These are phyloP conservation scores for Candida yuanshanica DNA, from an alignment of 805 yeast genomes.

Conservation along the genomic window DNA sequence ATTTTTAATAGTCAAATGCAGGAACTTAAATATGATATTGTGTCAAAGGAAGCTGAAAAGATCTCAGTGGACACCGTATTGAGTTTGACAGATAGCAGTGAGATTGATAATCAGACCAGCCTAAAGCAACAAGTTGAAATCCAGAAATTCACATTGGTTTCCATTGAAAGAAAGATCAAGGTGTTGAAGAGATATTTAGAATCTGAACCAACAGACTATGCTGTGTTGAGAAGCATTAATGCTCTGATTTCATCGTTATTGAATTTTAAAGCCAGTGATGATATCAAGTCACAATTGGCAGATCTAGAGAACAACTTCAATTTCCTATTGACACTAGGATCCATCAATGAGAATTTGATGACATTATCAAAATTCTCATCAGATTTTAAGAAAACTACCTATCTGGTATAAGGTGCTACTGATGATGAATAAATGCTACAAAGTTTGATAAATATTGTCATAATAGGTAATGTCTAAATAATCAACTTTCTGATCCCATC, in stretches of 20 bases:
- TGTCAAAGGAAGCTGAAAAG: constrained; percentile 10
- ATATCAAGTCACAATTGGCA: constrained; percentile 11
- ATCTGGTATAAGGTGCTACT: too few relatives aligned
- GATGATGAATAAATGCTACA: too few relatives aligned
- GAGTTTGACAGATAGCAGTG: constrained; percentile 5
- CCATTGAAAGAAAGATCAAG: constrained; percentile 4
- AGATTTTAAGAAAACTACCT: constrained; percentile 6
- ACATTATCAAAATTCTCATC: constrained; percentile 1
- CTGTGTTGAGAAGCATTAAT: constrained; percentile 12
- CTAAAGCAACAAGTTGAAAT: constrained; percentile 6
- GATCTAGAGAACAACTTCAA: constrained; percentile 21
- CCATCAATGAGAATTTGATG: constrained; percentile 12
- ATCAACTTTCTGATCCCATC: constrained; percentile 73
- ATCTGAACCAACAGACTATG: constrained; percentile 1
- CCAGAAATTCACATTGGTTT: constrained; percentile 6
- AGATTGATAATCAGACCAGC: constrained; percentile 5
- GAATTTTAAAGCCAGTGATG: constrained; percentile 15
- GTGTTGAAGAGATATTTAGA: constrained; percentile 1
- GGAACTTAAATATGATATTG: constrained; percentile 7
- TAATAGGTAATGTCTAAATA: too few relatives aligned
- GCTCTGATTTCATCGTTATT: constrained; percentile 16
- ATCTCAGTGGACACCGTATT: constrained; percentile 10
- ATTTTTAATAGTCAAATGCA: constrained; percentile 1
- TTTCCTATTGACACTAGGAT: constrained; percentile 13
- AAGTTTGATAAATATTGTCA: too few relatives aligned